Percentiles rank a stretch among this genome's conserved stretches.
These are phyloP conservation scores for Zygosaccharomyces rouxii DNA, from an alignment of 805 yeast genomes.

Conservation along the genomic window DNA sequence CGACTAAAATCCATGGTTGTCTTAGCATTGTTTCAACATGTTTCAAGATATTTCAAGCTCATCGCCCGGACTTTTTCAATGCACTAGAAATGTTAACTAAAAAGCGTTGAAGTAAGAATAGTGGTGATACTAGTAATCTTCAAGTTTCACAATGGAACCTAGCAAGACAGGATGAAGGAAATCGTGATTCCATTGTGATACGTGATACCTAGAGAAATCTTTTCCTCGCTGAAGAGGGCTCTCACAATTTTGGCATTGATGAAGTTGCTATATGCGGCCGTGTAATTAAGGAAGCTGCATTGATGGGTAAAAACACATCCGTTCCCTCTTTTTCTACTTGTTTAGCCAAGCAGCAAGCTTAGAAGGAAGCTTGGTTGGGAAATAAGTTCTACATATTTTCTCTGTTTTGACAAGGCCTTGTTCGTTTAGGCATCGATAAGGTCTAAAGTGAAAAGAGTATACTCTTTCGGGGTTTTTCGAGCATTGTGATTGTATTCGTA, in stretches of 20 bases:
- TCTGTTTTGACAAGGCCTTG: neutral
- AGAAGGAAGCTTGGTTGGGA: neutral
- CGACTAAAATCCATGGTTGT: neutral
- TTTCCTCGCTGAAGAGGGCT: neutral
- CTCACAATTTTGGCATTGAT: neutral
- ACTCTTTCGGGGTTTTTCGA: too few relatives aligned
- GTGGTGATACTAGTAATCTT: neutral
- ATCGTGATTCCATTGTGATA: neutral
- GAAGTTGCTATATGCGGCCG: neutral
- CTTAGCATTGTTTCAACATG: constrained; percentile 1
- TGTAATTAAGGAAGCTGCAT: neutral
- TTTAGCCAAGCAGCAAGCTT: neutral
- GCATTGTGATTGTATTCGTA: too few relatives aligned
- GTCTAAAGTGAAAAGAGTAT: neutral
- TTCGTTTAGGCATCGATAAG: neutral
- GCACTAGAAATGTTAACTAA: neutral
- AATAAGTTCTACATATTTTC: neutral
- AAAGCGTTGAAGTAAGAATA: neutral
- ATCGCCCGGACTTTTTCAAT: neutral
- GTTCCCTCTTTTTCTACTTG: neutral
- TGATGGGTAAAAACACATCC: neutral
- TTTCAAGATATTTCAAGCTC: neutral
- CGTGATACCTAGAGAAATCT: neutral
- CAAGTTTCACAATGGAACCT: neutral
- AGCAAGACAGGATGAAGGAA: neutral